Base-by-base conservation (phyloP, 257 asterid species). In the Dorcoceras hygrometricum region DNA sequence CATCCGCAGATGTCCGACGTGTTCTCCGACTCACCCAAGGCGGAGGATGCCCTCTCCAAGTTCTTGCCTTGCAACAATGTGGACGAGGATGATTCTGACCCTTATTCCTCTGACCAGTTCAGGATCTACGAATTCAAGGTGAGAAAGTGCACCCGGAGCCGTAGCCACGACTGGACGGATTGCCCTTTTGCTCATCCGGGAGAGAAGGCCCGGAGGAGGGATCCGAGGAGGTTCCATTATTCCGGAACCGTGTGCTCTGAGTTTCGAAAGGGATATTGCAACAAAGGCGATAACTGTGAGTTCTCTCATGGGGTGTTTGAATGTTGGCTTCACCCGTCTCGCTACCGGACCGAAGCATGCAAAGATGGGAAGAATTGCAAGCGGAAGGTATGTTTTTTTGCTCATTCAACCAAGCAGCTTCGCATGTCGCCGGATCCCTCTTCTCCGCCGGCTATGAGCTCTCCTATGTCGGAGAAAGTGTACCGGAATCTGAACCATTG, bases 111-210 rank as follows among this genome's bases (percentile, higher is more conserved):
- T 10, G 97, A 94, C 20, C 89, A 85, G 46, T 94, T 94, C 79
- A 75, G 99, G 7, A 94, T 94, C 79, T 90, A 77, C 65, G 99
- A 94, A 59, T 94, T 94, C 57, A 94, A 94, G 85, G 95, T 94
- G 8, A 73, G 99, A 1, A 88, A 88, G 29, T 94, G 99, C 74
- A 88, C 82, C 0, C 89, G 99, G 2, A 90, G 93, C 84, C 84
- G 97, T 0, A 90, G 96, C 81, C 99, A 94, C 4, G 99, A 94
- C 69, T 94, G 99, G 99, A 94, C 96, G 10, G 99, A 94, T 70
- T 94, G 99, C 73, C 99, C 99, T 2, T 94, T 93, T 27, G 95
- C 96, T 7, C 97, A 93, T 22, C 99, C 96, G 0, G 99, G 99
- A 4, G 99, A 94, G 34, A 94, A 94, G 73, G 99, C 97, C 2